These are phyloP conservation scores for Fusarium udum DNA, from an alignment of 2,329 filamentous ascomycete species.

Conservation along the genomic window DNA sequence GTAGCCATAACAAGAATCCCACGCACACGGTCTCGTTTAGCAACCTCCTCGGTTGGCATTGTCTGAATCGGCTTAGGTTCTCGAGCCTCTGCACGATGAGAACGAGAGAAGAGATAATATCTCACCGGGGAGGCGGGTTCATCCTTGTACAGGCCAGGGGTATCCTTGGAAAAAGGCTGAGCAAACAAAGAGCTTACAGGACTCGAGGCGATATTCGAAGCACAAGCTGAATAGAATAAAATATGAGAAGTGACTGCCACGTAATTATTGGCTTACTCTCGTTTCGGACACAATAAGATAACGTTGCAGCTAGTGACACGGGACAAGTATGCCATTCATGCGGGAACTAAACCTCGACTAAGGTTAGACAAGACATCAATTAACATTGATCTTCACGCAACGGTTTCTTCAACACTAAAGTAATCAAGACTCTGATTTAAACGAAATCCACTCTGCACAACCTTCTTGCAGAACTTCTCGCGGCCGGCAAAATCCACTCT, in stretches of 20 bases:
- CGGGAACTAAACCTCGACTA: neutral
- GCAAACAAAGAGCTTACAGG: neutral
- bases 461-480: neutral
- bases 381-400: neutral
- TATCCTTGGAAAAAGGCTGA: neutral
- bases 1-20: neutral
- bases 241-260: conserved; percentile 14
- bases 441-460: neutral
- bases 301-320: neutral
- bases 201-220: neutral
- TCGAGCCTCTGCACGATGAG: neutral
- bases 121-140: neutral
- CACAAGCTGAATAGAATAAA: neutral
- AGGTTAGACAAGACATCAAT: neutral
- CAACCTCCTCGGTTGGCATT: neutral
- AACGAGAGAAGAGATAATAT: conserved; percentile 13
- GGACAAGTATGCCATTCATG: neutral
- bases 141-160: neutral
- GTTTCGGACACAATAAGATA: neutral
- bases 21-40: neutral
- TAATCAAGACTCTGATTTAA: neutral
- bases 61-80: neutral
- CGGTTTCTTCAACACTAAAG: neutral
- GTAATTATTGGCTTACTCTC: neutral
- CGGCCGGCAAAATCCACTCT: neutral